Base-by-base conservation (phyloP, 2,329 filamentous ascomycete genomes). In the Rutstroemia sp. region DNA sequence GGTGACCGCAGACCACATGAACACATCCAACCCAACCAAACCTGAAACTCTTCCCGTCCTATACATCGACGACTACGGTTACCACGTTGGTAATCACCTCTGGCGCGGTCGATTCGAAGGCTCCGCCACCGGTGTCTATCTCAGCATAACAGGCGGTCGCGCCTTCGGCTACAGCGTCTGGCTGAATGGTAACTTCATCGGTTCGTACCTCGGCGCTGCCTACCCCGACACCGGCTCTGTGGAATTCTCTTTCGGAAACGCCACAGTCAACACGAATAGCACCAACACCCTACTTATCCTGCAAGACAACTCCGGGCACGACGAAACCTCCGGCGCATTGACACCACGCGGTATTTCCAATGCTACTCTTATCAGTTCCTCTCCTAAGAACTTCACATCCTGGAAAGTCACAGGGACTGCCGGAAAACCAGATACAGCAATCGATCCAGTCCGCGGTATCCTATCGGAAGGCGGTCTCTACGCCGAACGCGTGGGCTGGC, bases 391-490 rank as follows among this genome's bases (percentile, higher is more conserved):
- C 17, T 60, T 58, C 50, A 58, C 42, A 16, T 51, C 75, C 12
- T 84, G 81, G 81, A 79, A 76, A 63, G 75, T 84, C 25, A 77
- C 80, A 2, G 80, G 81, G 8, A 78, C 75, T 16, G 80, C 80
- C 0, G 78, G 78, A 25, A 50, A 55, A 12, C 46, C 46, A 25
- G 73, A 79, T 2, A 69, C 16, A 69, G 75, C 57, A 68, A 76
- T 78, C 58, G 78, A 82, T 60, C 69, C 78, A 0, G 68, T 83
- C 2, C 76, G 81, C 1, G 79, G 80, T 0, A 73, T 76, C 0
- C 71, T 78, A 23, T 80, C 80, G 55, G 81, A 84, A 65, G 81
- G 81, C 19, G 80, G 81, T 0, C 73, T 84, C 3, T 76, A 75
- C 44, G 77, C 77, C 1, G 81, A 84, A 64, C 75, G 81, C 10